Base-by-base conservation (phyloP, 495 filamentous ascomycete species). In the Xylaria scruposa region DNA sequence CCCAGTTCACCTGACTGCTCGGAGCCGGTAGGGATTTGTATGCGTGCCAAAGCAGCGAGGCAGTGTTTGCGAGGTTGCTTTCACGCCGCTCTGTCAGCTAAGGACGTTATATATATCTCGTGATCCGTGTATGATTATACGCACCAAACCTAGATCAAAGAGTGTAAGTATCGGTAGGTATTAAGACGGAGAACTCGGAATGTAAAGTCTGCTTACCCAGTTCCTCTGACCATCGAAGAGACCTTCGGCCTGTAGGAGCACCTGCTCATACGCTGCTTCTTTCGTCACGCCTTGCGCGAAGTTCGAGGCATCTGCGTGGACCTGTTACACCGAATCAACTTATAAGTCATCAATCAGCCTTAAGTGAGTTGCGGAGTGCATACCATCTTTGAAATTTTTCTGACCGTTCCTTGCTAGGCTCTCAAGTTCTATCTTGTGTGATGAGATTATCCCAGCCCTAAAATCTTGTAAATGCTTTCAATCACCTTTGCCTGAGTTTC, bases 21-120 rank as follows among this genome's bases (percentile, higher is more conserved):
- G 94, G 93, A 0, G 85, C 77, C n/a, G 92, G 90, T 63, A 97
- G 88, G 10, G 94, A 90, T 74, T 90, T 89, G 78, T 92, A 94
- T 49, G 90, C 91, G 82, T 97, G 93, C 91, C 92, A 96, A 75
- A 97, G 88, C 61, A 97, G 89, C 42, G 94, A 93, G 66, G 94
- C 88, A 53, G 91, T 81, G 77, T 97, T 97, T 73, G 94, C 88
- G 69, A 95, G 88, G 81, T 97, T 97, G 83, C 94, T 60, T 97
- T 75, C 15, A 51, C 31, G 7, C 21, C 19, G 31, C 6, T 67
- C 33, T 42, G 64, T 44, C 56, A 56, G 42, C 12, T 24, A 21
- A 0, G 0, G 26, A 24, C 56, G 8, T 17, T 21, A 2, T 13
- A n/a, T 13, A 46, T 24, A 8, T 26, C 33, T 58, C 29, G 29